These are phyloP conservation scores for Aspergillus diversus DNA, from an alignment of 495 filamentous ascomycete genomes.

Conservation along the genomic window DNA sequence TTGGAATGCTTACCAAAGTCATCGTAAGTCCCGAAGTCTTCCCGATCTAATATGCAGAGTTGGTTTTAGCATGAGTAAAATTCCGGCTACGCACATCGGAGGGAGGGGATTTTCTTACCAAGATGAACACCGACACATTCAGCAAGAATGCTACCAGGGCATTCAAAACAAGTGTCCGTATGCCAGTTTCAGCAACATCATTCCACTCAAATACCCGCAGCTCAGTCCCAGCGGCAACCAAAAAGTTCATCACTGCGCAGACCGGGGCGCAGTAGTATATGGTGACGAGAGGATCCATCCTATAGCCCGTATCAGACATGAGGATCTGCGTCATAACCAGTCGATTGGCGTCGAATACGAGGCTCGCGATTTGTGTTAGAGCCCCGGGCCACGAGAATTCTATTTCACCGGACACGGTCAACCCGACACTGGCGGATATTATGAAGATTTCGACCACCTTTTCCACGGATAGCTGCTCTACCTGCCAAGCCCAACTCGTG, in stretches of 20 bases:
- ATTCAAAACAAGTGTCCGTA: conserved; percentile 60
- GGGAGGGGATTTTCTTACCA: conserved; percentile 53
- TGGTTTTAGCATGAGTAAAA: conserved; percentile 7
- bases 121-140: conserved; percentile 75
- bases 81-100: neutral
- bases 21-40: conserved; percentile 77
- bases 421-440: conserved; percentile 73
- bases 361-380: conserved; percentile 68
- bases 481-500: conserved; percentile 64
- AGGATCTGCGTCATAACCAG: conserved; percentile 78
- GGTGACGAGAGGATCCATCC: conserved; percentile 84
- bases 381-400: conserved; percentile 71
- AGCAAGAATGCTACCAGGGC: conserved; percentile 75
- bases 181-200: conserved; percentile 41
- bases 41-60: conserved; percentile 72
- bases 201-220: conserved; percentile 52
- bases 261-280: conserved; percentile 86
- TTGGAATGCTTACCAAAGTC: conserved; percentile 75
- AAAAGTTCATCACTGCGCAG: conserved; percentile 73
- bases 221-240: conserved; percentile 67
- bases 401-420: conserved; percentile 78
- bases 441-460: conserved; percentile 69
- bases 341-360: conserved; percentile 75
- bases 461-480: conserved; percentile 61
- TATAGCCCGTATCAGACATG: conserved; percentile 66